These are phyloP conservation scores for Curvularia sp. DNA, from an alignment of 2,329 filamentous ascomycete species.

Conservation along the genomic window DNA sequence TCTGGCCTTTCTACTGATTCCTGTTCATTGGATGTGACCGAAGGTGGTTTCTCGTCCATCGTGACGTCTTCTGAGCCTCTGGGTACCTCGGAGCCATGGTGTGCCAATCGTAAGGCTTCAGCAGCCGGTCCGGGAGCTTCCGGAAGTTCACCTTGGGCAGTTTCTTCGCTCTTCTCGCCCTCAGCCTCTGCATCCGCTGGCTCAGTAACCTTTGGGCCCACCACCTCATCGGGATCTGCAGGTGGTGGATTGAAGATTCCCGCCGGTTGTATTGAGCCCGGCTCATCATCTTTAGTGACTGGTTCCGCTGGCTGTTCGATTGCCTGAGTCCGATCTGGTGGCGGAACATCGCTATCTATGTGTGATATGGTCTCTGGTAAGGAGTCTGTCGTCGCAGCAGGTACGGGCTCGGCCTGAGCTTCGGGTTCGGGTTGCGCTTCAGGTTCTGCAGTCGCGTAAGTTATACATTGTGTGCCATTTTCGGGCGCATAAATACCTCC, in stretches of 20 bases:
- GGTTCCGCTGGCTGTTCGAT: constrained; percentile 26
- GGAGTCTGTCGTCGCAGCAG: constrained; percentile 26
- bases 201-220: constrained; percentile 30
- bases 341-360: constrained; percentile 29
- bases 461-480: not conserved
- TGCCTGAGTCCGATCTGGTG: constrained; percentile 22
- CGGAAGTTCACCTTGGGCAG: constrained; percentile 22
- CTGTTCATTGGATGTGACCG: constrained; percentile 35
- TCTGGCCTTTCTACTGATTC: constrained; percentile 44
- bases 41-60: constrained; percentile 25
- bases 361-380: constrained; percentile 32
- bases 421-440: constrained; percentile 12
- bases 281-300: constrained; percentile 25
- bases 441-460: constrained; percentile 22
- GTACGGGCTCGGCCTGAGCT: constrained; percentile 14
- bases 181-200: constrained; percentile 23
- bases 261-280: constrained; percentile 25
- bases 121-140: constrained; percentile 34
- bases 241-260: constrained; percentile 25
- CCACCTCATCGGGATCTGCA: constrained; percentile 25
- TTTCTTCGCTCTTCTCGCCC: constrained; percentile 9
- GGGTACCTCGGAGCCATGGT: constrained; percentile 11
- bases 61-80: constrained; percentile 10
- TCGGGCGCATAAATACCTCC: constrained; percentile 26
- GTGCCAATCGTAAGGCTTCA: constrained; percentile 27